A percentile compares a stretch with the other conserved stretches of the same genome.
Conservation (phyloP, 2,329 filamentous ascomycete genomes). For the Sclerotinia borealis region DNA sequence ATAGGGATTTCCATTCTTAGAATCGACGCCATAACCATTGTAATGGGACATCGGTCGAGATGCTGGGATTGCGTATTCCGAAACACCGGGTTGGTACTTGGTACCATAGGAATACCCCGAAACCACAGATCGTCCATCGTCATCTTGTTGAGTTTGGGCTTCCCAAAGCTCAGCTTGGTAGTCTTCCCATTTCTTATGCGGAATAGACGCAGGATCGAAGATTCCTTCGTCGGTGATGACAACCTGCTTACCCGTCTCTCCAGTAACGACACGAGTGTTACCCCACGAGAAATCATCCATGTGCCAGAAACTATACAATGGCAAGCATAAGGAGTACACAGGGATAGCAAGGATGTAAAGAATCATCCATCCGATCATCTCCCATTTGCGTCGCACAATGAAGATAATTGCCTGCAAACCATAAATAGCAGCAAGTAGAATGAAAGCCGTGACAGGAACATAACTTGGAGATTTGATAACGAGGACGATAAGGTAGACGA, state of each 20-base stretch:
- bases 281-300: constrained; percentile 99
- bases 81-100: constrained; percentile 59
- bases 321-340: constrained; percentile 83
- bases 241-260: constrained; percentile 86
- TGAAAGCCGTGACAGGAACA: constrained; percentile 79
- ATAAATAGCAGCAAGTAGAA: constrained; percentile 91
- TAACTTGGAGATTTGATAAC: constrained; percentile 55
- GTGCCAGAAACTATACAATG: constrained; percentile 95
- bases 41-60: constrained; percentile 43
- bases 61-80: constrained; percentile 64
- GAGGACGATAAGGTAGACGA: constrained; percentile 79
- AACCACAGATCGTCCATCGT: constrained; percentile 76
- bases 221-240: constrained; percentile 96
- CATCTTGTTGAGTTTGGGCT: constrained; percentile 67
- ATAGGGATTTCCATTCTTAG: constrained; percentile 31
- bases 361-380: constrained; percentile 99
- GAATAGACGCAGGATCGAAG: constrained; percentile 88
- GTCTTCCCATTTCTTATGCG: constrained; percentile 98
- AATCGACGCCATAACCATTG: constrained; percentile 21
- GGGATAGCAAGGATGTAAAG: constrained; percentile 89
- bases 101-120: constrained; percentile 95
- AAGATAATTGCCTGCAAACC: constrained; percentile 97
- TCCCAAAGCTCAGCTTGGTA: constrained; percentile 99
- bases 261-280: constrained; percentile 94
- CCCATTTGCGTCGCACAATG: constrained; percentile 93